These are phyloP conservation scores for Cymbopogon citratus DNA, from an alignment of 176 grass and related monocot genomes.

Conservation along the genomic window DNA sequence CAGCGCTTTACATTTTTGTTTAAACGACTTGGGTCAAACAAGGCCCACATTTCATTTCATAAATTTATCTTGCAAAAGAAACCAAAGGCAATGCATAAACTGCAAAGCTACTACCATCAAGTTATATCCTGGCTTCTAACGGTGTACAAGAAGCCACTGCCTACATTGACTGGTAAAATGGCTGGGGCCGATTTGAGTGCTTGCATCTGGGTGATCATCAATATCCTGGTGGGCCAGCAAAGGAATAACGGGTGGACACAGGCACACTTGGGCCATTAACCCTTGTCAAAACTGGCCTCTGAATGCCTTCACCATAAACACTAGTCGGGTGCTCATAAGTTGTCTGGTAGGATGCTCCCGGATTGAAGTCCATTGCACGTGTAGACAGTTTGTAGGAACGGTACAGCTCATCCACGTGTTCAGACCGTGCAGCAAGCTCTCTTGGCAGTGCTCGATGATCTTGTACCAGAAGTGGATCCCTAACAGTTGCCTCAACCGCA, in stretches of 20 bases:
- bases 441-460: slow-evolving; percentile 24
- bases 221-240: slow-evolving; percentile 36
- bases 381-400: slow-evolving; percentile 36
- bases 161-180: slow-evolving; percentile 5
- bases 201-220: slow-evolving; percentile 17
- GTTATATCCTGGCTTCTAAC: not conserved
- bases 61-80: not conserved
- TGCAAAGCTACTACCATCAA: not conserved
- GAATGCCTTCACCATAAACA: slow-evolving; percentile 20
- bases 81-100: not conserved
- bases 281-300: slow-evolving; percentile 29
- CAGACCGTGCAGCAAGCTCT: slow-evolving; percentile 20
- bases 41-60: not conserved
- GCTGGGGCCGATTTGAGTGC: not conserved
- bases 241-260: slow-evolving; percentile 49
- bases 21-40: not conserved
- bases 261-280: not conserved
- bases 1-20: not conserved
- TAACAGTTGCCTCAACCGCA: slow-evolving; percentile 12
- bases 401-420: slow-evolving; percentile 41
- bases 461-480: slow-evolving; percentile 25
- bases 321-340: slow-evolving; percentile 15
- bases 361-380: slow-evolving; percentile 1
- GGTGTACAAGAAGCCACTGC: not conserved
- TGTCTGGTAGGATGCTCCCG: not conserved